Percentiles rank a stretch among this genome's conserved stretches.
phyloP scores from a whole-genome alignment of 768 basidiomycete species.

The Suillus variegatus region DNA sequence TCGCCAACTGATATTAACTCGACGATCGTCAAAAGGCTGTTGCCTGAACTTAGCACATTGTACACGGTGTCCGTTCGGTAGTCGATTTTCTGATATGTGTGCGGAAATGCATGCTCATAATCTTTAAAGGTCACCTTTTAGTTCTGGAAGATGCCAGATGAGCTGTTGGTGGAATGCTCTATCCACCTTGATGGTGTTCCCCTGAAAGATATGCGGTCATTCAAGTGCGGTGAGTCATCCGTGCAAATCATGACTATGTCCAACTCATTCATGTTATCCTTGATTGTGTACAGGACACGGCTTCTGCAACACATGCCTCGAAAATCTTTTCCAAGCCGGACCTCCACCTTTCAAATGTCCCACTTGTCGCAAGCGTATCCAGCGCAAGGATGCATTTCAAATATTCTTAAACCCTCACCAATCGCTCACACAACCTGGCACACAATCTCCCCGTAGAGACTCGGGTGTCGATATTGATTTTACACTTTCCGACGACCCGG shows the following conservation, averaged over 20 bases:
- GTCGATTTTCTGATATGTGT: conserved; percentile 1
- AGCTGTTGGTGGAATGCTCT: conserved; percentile 31
- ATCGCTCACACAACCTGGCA: conserved; percentile 8
- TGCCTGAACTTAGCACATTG: background rate
- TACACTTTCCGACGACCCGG: conserved; percentile 1
- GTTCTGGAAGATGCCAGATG: conserved; percentile 14
- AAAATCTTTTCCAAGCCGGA: conserved; percentile 18
- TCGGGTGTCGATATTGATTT: conserved; percentile 8
- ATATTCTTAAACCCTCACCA: conserved; percentile 28
- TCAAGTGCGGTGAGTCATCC: conserved; percentile 29
- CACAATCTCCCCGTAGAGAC: background rate
- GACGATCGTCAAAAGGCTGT: background rate
- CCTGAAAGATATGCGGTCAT: conserved; percentile 28
- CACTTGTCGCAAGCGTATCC: conserved; percentile 31
- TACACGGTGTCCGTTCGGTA: background rate
- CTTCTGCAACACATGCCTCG: conserved; percentile 32
- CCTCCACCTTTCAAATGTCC: conserved; percentile 21
- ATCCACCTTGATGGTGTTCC: conserved; percentile 32
- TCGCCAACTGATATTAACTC: background rate
- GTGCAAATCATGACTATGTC: conserved; percentile 8
- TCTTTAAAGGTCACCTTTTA: background rate
- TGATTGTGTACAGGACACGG: conserved; percentile 29
- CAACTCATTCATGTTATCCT: conserved; percentile 16
- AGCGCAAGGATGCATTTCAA: conserved; percentile 26
- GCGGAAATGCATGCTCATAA: conserved; percentile 2